Evolutionary conservation across 768 basidiomycete species (phyloP), one percentile per base, ranked within the genome.

Genomic region (Russula foetens): DNA sequence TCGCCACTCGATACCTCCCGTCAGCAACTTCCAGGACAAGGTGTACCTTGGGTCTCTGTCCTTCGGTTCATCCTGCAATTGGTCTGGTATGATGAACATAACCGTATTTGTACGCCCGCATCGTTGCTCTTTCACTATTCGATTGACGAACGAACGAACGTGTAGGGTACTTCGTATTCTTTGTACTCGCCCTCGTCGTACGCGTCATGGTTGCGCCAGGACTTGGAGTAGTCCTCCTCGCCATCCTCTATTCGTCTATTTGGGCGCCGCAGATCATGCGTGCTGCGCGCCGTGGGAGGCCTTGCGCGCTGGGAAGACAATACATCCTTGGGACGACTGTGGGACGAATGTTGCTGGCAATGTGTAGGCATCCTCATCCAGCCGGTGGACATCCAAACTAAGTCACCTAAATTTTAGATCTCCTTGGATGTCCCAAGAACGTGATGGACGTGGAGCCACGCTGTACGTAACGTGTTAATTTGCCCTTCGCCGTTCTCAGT

Each of bases 241-340:
- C 77, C 11, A 69, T 76, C 28, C 79, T 90, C 58, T 92, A 95
- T 71, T 86, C 86, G 7, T 79, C 79, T 60, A 85, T 94, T 67
- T 97, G 93, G 93, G 66, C 87, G 5, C 86, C 90, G 4, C 93
- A 95, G 72, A 91, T 97, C 50, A 76, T 86, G 55, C 79, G 93
- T 24, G 88, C 91, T 17, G 83, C 79, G 17, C 79, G 80, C 23
- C 80, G 89, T 24, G 88, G 86, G 9, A 79, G 90, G 60, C 78
- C 79, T 8, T 86, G 86, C 68, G 88, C 86, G 0, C 69, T 96
- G 45, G 75, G 80, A 8, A 76, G 74, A 47, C 82, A 84, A 67
- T 96, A 95, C 66, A 69, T 95, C 23, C 54, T 95, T 9, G 92
- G 91, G 12, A 90, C 85, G 6, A 88, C 88, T 0, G 51, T 83